These are phyloP conservation scores for Barnettozyma wickerhamii DNA, from an alignment of 805 yeast genomes.

Conservation along the genomic window DNA sequence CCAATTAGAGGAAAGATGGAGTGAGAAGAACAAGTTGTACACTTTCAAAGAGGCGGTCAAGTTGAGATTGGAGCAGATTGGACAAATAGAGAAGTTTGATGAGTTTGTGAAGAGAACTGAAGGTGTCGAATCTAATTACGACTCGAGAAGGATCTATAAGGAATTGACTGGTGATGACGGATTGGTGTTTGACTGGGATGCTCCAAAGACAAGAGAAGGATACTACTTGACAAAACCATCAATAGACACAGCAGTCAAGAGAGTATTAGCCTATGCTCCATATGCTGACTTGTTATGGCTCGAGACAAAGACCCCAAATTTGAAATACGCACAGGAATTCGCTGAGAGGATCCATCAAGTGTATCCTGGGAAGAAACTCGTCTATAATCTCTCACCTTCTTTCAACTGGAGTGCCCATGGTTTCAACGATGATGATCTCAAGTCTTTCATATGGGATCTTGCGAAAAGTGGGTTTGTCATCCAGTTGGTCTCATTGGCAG, in stretches of 20 bases:
- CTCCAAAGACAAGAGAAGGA: conserved; percentile 56
- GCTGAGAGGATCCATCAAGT: conserved; percentile 42
- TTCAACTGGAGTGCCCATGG: conserved; percentile 61
- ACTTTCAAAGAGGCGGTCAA: conserved; percentile 51
- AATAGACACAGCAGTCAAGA: conserved; percentile 48
- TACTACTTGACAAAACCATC: conserved; percentile 46
- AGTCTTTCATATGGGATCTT: conserved; percentile 47
- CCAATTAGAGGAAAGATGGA: conserved; percentile 44
- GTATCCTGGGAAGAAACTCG: conserved; percentile 51
- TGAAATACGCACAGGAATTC: conserved; percentile 29
- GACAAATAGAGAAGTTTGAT: conserved; percentile 26
- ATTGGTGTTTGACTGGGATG: conserved; percentile 50
- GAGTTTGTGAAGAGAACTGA: conserved; percentile 18
- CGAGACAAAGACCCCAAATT: conserved; percentile 56
- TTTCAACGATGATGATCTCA: conserved; percentile 40
- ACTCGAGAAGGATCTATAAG: conserved; percentile 10
- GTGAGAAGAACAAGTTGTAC: conserved; percentile 33
- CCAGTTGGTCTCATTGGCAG: conserved; percentile 59
- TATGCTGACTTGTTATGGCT: conserved; percentile 59
- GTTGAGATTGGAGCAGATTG: conserved; percentile 16
- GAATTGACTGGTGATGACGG: conserved; percentile 20
- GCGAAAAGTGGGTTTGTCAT: conserved; percentile 54
- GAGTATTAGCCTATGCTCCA: conserved; percentile 52
- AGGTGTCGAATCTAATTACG: conserved; percentile 13
- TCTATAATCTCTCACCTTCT: conserved; percentile 56